These are phyloP conservation scores for Plectosphaerella cucumerina DNA, from an alignment of 2,329 filamentous ascomycete species.

Conservation along the genomic window DNA sequence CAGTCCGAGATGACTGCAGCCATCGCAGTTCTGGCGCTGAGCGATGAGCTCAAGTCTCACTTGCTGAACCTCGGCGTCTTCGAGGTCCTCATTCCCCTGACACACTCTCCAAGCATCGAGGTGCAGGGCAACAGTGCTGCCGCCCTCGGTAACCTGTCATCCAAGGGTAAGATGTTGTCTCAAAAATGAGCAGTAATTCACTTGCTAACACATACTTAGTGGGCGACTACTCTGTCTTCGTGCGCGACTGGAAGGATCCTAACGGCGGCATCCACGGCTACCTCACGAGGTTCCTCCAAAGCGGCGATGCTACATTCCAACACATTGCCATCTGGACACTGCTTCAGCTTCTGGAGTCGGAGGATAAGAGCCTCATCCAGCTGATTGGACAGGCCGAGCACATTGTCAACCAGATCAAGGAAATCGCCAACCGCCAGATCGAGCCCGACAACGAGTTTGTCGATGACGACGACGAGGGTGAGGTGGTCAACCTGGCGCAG, in stretches of 20 bases:
- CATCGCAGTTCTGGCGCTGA: conserved; percentile 91
- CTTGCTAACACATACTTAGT: conserved; percentile 48
- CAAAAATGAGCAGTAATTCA: not conserved
- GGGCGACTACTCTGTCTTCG: conserved; percentile 93
- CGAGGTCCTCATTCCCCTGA: conserved; percentile 91
- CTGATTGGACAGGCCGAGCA: conserved; percentile 87
- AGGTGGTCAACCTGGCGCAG: conserved; percentile 87
- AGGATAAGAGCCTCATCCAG: conserved; percentile 83
- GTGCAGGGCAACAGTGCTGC: conserved; percentile 98
- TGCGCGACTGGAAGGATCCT: conserved; percentile 88
- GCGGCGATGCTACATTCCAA: conserved; percentile 94
- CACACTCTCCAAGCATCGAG: conserved; percentile 92
- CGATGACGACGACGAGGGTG: conserved; percentile 79
- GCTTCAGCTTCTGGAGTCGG: conserved; percentile 90
- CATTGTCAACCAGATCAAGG: conserved; percentile 86
- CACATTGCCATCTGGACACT: conserved; percentile 99
- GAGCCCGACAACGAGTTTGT: conserved; percentile 83
- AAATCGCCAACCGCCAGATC: conserved; percentile 83
- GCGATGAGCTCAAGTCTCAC: conserved; percentile 91
- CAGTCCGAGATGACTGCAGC: conserved; percentile 99
- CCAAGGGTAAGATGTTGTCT: conserved; percentile 68
- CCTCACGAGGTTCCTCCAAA: conserved; percentile 85
- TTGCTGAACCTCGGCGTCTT: conserved; percentile 90
- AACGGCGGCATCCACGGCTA: conserved; percentile 95
- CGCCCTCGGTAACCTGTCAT: conserved; percentile 90